Evolutionary conservation across 2,329 filamentous ascomycete species (phyloP), one percentile per base, ranked within the genome.

Genomic region (Penicillium sp.): DNA sequence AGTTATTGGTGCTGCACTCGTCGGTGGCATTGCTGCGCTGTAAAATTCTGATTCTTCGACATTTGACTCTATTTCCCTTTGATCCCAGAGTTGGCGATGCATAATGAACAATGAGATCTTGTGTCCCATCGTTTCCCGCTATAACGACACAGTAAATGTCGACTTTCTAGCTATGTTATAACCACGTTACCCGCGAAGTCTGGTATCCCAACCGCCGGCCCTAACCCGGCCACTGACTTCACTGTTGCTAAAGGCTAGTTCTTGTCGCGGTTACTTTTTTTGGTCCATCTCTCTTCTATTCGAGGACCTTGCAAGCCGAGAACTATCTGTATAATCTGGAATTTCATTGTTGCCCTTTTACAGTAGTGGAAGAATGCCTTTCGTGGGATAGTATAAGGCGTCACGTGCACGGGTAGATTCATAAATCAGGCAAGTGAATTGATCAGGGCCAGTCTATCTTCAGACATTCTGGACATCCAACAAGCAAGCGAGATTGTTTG

Each of bases 1-100:
- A 31, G 50, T 74, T 29, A 45, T 76, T 12, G 72, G 70, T 12
- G 72, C 67, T 25, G 68, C 64, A 5, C 55, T 75, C 41, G 58
- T 65, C 18, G 72, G 68, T 45, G 67, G 65, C 21, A 52, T 73
- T 44, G 70, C 68, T 34, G 54, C 72, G 50, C 59, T 75, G 47
- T 73, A 63, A 58, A 47, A n/a, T 10, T 1, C 13, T 21, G n/a
- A 9, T 23, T 25, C 6, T 23, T 18, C 12, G 3, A 31, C 6
- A 23, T 15, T n/a, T 27, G 12, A 7, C 16, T 39, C 31, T 16
- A 16, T 46, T 52, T 46, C 6, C 16, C 29, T 16, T 44, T 35
- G 16, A 3, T 12, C 40, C 27, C 6, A 9, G n/a, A 31, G 23
- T 29, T 21, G 23, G 37, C 37, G 29, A 41, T 49, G 16, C 8